phyloP scores from a whole-genome alignment of 2,329 filamentous ascomycete genomes.

The Claviceps arundinis region DNA sequence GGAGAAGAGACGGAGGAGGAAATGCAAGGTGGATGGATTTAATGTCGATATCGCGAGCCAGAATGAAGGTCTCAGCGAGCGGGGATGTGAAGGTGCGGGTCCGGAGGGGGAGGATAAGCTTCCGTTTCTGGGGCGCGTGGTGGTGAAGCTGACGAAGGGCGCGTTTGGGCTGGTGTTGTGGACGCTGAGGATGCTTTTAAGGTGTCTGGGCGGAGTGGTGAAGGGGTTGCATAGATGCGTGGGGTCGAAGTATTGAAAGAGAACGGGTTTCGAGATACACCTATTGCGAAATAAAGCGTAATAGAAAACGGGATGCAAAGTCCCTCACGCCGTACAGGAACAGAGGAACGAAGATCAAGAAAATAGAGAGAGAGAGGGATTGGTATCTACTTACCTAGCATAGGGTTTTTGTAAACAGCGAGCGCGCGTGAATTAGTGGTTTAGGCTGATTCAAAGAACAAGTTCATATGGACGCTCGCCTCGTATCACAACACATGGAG shows the following conservation, averaged over 20 bases:
- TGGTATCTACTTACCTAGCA: not conserved
- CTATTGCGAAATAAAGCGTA: no score
- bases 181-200: slow-evolving; percentile 42
- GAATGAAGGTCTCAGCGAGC: slow-evolving; percentile 28
- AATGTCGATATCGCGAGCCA: slow-evolving; percentile 52
- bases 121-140: slow-evolving; percentile 33
- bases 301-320: no score
- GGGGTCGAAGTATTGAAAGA: slow-evolving; percentile 24
- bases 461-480: no score
- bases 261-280: not conserved
- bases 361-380: not conserved
- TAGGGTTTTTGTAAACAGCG: not conserved
- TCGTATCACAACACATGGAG: no score
- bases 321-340: no score
- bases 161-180: slow-evolving; percentile 46
- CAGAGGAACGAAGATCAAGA: not conserved
- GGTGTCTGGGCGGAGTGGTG: slow-evolving; percentile 36
- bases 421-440: not conserved
- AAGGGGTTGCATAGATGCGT: slow-evolving; percentile 38
- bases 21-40: slow-evolving; percentile 37
- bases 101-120: slow-evolving; percentile 28
- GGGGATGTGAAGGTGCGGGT: slow-evolving; percentile 23
- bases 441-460: no score
- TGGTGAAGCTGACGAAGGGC: slow-evolving; percentile 37
- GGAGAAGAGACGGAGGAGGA: slow-evolving; percentile 16